A percentile compares a stretch with the other conserved stretches of the same genome.
These are phyloP conservation scores for Lactifluus subvellereus DNA, from an alignment of 768 basidiomycete species.

Conservation along the genomic window DNA sequence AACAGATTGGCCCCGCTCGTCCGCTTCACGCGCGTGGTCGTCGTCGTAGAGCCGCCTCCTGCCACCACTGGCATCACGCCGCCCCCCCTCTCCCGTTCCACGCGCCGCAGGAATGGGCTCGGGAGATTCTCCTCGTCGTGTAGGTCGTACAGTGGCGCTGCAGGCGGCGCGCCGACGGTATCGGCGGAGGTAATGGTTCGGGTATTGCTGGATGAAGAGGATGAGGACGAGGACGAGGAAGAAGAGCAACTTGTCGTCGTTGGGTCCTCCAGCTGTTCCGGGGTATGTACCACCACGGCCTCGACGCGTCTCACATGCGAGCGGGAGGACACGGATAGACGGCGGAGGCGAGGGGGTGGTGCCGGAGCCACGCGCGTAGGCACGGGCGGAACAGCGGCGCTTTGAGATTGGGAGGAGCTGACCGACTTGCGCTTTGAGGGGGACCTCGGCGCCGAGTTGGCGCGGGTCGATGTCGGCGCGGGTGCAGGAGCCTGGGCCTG, in stretches of 20 bases:
- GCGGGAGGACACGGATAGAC: conserved; percentile 26
- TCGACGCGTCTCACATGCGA: background rate
- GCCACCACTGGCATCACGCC: conserved; percentile 12
- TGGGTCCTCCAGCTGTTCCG: background rate
- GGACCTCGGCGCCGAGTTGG: conserved; percentile 33
- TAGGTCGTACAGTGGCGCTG: conserved; percentile 46
- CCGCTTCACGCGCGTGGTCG: conserved; percentile 33
- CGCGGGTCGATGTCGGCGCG: background rate
- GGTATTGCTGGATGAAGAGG: conserved; percentile 7
- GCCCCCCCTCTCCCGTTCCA: conserved; percentile 35
- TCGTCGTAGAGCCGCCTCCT: conserved; percentile 11
- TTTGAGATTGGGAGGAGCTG: conserved; percentile 19
- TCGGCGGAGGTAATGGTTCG: background rate
- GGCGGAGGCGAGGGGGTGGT: conserved; percentile 26
- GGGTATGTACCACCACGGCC: background rate
- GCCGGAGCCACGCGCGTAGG: conserved; percentile 25
- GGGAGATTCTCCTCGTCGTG: conserved; percentile 81
- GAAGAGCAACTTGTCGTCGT: conserved; percentile 8
- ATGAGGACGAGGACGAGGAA: conserved; percentile 14
- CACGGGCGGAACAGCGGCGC: conserved; percentile 3
- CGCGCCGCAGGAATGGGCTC: conserved; percentile 70
- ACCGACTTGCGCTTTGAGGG: conserved; percentile 38
- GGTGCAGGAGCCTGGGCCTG: background rate
- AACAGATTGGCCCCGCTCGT: conserved; percentile 49
- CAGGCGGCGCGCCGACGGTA: background rate